Conservation (phyloP, 139 green algal species). For the Pedinophyceae sp. region DNA sequence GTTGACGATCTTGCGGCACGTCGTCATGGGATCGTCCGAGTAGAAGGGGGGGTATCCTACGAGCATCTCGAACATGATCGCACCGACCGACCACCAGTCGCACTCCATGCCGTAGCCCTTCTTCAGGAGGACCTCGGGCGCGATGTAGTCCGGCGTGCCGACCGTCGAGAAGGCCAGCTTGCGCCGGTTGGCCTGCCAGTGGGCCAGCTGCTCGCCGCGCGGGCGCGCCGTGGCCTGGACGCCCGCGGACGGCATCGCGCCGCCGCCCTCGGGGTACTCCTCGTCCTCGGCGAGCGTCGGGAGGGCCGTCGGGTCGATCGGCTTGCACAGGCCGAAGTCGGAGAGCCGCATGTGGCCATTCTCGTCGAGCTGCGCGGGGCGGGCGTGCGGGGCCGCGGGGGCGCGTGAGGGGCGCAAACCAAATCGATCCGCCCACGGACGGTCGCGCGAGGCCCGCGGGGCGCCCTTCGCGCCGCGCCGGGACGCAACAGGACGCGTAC, state of each 20-base stretch:
- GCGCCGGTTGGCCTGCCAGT: slow-evolving; percentile 62
- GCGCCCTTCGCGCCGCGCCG: too few species aligned
- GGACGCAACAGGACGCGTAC: too few species aligned
- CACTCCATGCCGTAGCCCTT: slow-evolving; percentile 96
- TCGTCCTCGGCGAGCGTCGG: slow-evolving; percentile 10
- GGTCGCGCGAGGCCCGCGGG: too few species aligned
- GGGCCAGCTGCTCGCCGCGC: slow-evolving; percentile 20
- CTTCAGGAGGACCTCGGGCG: slow-evolving; percentile 88
- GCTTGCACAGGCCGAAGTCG: slow-evolving; percentile 98
- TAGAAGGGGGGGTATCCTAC: slow-evolving; percentile 95
- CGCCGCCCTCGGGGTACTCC: slow-evolving; percentile 8
- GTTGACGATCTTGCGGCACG: slow-evolving; percentile 87
- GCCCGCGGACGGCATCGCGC: too few species aligned
- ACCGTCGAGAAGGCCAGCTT: slow-evolving; percentile 82
- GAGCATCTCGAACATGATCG: slow-evolving; percentile 97
- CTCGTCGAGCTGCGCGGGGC: too few species aligned
- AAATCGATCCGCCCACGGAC: too few species aligned
- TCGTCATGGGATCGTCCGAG: slow-evolving; percentile 83
- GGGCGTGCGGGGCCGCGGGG: not conserved
- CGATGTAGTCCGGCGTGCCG: slow-evolving; percentile 92
- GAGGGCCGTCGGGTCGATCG: slow-evolving; percentile 39
- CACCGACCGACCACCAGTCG: slow-evolving; percentile 94
- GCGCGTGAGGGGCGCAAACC: too few species aligned
- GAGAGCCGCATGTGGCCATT: slow-evolving; percentile 85
- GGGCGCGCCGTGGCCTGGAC: not conserved